Evolutionary conservation across 257 asterid genomes (phyloP).

Genomic region (Buddleja alternifolia): DNA sequence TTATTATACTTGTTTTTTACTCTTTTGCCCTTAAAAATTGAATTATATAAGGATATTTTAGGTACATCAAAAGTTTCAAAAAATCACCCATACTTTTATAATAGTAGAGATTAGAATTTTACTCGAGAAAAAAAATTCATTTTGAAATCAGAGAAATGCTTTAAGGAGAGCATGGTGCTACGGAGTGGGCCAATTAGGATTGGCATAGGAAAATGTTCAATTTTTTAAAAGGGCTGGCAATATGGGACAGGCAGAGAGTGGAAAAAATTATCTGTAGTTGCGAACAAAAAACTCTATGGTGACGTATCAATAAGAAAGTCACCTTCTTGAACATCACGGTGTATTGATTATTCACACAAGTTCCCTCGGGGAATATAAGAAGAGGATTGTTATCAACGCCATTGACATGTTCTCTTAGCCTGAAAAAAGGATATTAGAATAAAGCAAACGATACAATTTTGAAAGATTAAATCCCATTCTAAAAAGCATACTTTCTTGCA

Average conservation of each 20-base stretch:
- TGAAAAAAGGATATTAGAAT: slow-evolving; percentile 28
- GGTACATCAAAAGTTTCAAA: no score
- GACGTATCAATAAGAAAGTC: not conserved
- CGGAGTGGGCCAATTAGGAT: no score
- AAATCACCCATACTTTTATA: no score
- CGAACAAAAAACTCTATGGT: not conserved
- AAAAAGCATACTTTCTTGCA: slow-evolving; percentile 59
- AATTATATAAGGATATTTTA: no score
- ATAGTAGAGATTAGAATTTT: no score
- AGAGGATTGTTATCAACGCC: slow-evolving; percentile 72
- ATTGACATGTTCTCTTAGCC: slow-evolving; percentile 67
- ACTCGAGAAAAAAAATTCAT: not conserved
- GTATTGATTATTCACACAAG: slow-evolving; percentile 71
- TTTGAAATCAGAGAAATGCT: not conserved
- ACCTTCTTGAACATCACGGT: slow-evolving; percentile 81
- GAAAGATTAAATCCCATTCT: not conserved
- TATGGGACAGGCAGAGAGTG: slow-evolving; percentile 41
- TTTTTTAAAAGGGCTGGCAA: not conserved
- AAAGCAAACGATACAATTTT: slow-evolving; percentile 5
- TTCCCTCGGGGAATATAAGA: slow-evolving; percentile 78
- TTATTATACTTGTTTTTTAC: no score
- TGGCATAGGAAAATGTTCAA: no score
- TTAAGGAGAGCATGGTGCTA: not conserved
- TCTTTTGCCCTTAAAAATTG: no score
- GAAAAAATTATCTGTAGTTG: not conserved